Conservation (phyloP, 176 grass and related monocot genomes). For the Eragrostis nindensis region DNA sequence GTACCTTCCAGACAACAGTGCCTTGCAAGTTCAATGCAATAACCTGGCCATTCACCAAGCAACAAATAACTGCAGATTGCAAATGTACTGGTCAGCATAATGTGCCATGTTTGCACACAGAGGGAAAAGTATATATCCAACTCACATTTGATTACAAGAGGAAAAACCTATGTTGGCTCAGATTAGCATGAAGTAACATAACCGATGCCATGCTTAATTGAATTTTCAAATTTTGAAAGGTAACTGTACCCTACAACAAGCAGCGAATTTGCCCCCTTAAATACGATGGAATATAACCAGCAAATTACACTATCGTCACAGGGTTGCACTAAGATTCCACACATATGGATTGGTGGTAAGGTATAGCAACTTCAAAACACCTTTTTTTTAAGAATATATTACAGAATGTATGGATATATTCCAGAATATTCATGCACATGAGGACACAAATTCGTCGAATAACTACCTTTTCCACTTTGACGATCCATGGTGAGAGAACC, state of each 20-base stretch:
- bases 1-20: constrained; percentile 84
- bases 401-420: background rate
- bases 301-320: background rate
- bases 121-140: constrained; percentile 9
- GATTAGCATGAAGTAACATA: background rate
- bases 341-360: background rate
- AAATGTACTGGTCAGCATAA: constrained; percentile 38
- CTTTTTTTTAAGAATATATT: constrained; percentile 1
- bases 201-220: background rate
- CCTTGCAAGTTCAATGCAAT: constrained; percentile 65
- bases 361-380: background rate
- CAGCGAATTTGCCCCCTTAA: constrained; percentile 5
- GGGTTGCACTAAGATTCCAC: background rate
- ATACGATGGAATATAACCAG: constrained; percentile 1
- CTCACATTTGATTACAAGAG: background rate
- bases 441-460: background rate
- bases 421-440: background rate
- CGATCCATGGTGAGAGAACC: constrained; percentile 72
- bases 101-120: background rate
- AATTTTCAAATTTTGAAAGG: too few species aligned
- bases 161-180: background rate
- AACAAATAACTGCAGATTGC: constrained; percentile 75
- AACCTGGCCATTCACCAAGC: constrained; percentile 85
- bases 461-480: constrained; percentile 70
- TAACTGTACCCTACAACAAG: constrained; percentile 5